Base-by-base conservation (phyloP, 1,284 basidiomycete species). In the Malassezia equina region DNA sequence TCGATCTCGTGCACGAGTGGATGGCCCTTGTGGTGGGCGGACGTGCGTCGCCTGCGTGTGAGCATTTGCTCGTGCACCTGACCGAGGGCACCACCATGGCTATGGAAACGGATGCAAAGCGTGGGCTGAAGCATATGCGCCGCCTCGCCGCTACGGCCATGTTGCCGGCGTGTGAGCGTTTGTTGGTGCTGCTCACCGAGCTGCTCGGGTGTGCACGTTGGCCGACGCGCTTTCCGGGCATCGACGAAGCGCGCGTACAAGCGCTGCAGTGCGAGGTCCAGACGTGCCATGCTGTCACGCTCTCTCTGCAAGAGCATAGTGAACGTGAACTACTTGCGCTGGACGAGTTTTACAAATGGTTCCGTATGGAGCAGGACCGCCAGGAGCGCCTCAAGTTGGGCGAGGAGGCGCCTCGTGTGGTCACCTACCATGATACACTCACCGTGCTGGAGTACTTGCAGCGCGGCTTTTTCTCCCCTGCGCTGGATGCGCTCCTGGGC, bases 21-120 rank as follows among this genome's bases (percentile, higher is more conserved):
- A 55, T 69, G 57, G 55, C 55, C 21, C 58, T 63, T 1, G 55
- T 66, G n/a, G 57, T 63, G 7, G 64, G 63, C 0, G 63, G 63
- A 4, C 51, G 58, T 11, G 59, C 63, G 6, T 58, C 59, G 13
- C 59, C 60, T 0, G 60, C 67, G n/a, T 59, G 60, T 15, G 67
- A 69, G 45, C 63, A 62, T 15, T 57, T 69, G 27, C 51, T 69
- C 9, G 52, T 65, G 24, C 62, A 60, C 19, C 40, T 69, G 6
- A 69, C 67, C 2, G 62, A 69, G 47, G 66, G 66, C 17, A 27
- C 46, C 6, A 51, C 43, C 9, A 29, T 57, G 17, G 50, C 49
- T 4, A 57, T 57, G 55, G 55, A 57, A 32, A 34, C 43, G 12
- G 55, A 57, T 32, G 39, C 48, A 1, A 45, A 45, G 40, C 49